A percentile compares a stretch with the other conserved stretches of the same genome.
Conservation (phyloP, 495 filamentous ascomycete species). For the Penicillium canariense region DNA sequence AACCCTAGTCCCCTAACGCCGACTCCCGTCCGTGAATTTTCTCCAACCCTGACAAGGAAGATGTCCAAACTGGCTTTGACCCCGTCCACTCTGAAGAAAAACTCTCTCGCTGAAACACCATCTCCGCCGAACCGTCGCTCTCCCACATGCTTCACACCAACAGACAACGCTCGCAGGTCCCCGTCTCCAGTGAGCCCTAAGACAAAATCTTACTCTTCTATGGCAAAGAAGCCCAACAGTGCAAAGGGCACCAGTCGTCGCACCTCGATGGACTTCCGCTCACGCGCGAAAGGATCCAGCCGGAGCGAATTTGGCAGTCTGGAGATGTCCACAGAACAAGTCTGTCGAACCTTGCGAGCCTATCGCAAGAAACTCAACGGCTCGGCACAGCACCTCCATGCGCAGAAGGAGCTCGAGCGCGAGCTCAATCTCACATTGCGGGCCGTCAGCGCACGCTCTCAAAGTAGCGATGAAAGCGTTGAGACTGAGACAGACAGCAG, state of each 20-base stretch:
- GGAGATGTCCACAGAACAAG: constrained; percentile 73
- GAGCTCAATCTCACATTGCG: constrained; percentile 75
- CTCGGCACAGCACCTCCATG: constrained; percentile 59
- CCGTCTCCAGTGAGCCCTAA: constrained; percentile 46
- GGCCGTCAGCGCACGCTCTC: constrained; percentile 56
- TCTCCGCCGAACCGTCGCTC: constrained; percentile 39
- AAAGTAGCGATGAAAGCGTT: constrained; percentile 25
- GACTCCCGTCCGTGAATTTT: constrained; percentile 53
- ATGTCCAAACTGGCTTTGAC: constrained; percentile 46
- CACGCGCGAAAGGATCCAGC: constrained; percentile 52
- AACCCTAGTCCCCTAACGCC: constrained; percentile 42
- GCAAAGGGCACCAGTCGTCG: constrained; percentile 35
- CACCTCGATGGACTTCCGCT: constrained; percentile 58
- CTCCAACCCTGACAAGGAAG: constrained; percentile 63
- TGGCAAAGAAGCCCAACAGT: constrained; percentile 20
- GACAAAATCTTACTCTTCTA: constrained; percentile 12
- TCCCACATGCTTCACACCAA: constrained; percentile 27
- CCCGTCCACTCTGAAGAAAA: constrained; percentile 32
- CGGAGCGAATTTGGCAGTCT: constrained; percentile 61
- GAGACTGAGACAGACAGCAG: constrained; percentile 48
- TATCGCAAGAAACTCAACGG: constrained; percentile 80
- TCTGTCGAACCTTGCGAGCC: constrained; percentile 72
- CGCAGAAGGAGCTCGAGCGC: constrained; percentile 70
- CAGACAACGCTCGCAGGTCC: constrained; percentile 37
- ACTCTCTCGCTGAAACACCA: constrained; percentile 26